Evolutionary conservation across 345 rosid species (phyloP).

Genomic region (Cardamine chenopodiifolia): DNA sequence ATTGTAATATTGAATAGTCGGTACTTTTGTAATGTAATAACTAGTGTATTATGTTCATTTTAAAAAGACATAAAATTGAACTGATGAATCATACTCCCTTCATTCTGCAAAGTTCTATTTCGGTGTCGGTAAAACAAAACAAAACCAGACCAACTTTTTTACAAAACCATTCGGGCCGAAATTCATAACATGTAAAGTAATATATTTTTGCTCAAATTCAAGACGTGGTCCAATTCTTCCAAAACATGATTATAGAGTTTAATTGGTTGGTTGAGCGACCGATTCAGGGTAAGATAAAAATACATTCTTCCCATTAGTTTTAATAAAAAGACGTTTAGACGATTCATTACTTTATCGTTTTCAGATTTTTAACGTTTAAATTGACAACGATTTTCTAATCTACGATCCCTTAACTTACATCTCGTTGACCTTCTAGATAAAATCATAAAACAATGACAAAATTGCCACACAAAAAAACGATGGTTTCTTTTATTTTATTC

Average conservation of each 20-base stretch:
- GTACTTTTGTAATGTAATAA: neutral
- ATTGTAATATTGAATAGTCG: constrained; percentile 1
- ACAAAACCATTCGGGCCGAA: neutral
- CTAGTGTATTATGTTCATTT: neutral
- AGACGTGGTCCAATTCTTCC: neutral
- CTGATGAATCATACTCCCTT: neutral
- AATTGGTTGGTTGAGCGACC: neutral
- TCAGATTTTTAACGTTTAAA: too few relatives aligned
- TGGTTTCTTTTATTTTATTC: neutral
- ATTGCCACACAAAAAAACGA: neutral
- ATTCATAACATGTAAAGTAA: too few relatives aligned
- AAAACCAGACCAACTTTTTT: too few relatives aligned
- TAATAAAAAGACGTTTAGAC: neutral
- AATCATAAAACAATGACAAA: neutral
- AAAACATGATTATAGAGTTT: neutral
- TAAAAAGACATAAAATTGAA: neutral
- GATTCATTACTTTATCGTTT: neutral
- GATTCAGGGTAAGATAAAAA: neutral
- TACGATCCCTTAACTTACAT: constrained; percentile 3
- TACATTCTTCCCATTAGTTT: neutral
- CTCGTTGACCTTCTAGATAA: constrained; percentile 37
- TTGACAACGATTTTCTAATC: neutral
- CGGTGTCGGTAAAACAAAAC: neutral
- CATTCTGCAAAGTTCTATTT: neutral
- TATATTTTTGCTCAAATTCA: neutral